Evolutionary conservation across 1,139 yeast genomes (phyloP), one percentile per base, ranked within the genome.

Genomic region (Lodderomyces margitis): DNA sequence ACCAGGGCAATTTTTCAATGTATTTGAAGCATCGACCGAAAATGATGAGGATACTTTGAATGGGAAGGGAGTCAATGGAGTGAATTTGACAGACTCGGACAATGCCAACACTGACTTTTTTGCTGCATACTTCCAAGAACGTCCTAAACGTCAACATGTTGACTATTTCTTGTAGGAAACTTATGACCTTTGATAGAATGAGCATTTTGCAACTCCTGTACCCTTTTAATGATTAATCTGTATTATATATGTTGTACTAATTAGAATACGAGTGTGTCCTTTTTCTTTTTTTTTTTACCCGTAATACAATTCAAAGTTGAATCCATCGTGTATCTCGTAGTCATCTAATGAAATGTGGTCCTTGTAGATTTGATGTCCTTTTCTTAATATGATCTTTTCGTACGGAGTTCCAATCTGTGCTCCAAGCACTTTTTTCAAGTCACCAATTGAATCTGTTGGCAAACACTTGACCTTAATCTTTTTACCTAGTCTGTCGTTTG

Each of bases 1-100:
- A 21, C 66, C 73, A 4, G 78, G 77, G 10, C 78, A 72, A 55
- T 83, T 72, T 57, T 94, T 92, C 63, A 94, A 94, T 58, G 95
- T 94, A 1, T 94, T 94, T 64, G 97, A 88, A 49, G 98, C 96
- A 12, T 94, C 98, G 3, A 98, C 98, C 0, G 98, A 89, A 54
- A 91, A 80, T 55, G 74, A 75, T 47, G 64, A 68, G 46, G 78
- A 72, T 45, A 70, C 77, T 1, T 36, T 55, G 3, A 68, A 61
- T 46, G 77, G 76, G 6, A 66, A 66, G 39, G 59, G 73, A 31
- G 70, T 69, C 25, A 70, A 68, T 52, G 76, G 75, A 8, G 49
- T 57, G 33, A 55, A 46, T 41, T 36, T 36, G 11, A 46, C 49
- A 27, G 57, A 53, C 31, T 11, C 10, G 17, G 32, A 28, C n/a